Percentiles rank a stretch among this genome's conserved stretches.
These are phyloP conservation scores for Plasmopara muralis DNA, from an alignment of 352 stramenopile species.

Conservation along the genomic window DNA sequence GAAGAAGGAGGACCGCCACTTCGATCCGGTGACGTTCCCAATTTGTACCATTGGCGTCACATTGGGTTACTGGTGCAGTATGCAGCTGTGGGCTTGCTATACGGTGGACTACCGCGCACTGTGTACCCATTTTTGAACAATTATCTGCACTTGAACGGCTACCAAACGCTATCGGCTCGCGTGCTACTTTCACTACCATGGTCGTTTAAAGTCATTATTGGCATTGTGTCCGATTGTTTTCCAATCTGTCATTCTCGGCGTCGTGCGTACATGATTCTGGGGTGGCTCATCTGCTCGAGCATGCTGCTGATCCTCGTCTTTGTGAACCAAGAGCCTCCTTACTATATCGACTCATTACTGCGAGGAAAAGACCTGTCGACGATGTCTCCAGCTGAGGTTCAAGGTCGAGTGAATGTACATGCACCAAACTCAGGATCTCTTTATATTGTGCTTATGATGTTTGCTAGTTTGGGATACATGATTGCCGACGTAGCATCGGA, in stretches of 20 bases:
- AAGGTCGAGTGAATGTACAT: constrained; percentile 21
- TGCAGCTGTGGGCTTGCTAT: constrained; percentile 52
- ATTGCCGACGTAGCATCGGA: constrained; percentile 32
- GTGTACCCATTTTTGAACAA: constrained; percentile 73
- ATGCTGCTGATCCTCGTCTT: constrained; percentile 50
- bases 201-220: constrained; percentile 64
- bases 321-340: constrained; percentile 36
- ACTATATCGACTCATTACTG: constrained; percentile 42
- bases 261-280: constrained; percentile 66
- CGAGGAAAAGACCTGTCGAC: constrained; percentile 40
- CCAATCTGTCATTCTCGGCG: constrained; percentile 53
- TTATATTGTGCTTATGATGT: constrained; percentile 36
- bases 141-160: constrained; percentile 64
- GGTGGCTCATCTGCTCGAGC: constrained; percentile 42
- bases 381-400: constrained; percentile 23
- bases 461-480: constrained; percentile 33
- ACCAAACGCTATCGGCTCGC: constrained; percentile 53
- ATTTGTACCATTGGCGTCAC: constrained; percentile 46
- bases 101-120: constrained; percentile 45
- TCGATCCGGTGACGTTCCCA: constrained; percentile 37
- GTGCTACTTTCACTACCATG: constrained; percentile 52
- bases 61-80: constrained; percentile 68
- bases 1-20: constrained; percentile 20
- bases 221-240: constrained; percentile 56
- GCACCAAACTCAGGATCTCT: constrained; percentile 23